A percentile compares a stretch with the other conserved stretches of the same genome.
Evolutionary conservation across 1,284 basidiomycete genomes (phyloP).

Genomic region (Thecaphora frezii): DNA sequence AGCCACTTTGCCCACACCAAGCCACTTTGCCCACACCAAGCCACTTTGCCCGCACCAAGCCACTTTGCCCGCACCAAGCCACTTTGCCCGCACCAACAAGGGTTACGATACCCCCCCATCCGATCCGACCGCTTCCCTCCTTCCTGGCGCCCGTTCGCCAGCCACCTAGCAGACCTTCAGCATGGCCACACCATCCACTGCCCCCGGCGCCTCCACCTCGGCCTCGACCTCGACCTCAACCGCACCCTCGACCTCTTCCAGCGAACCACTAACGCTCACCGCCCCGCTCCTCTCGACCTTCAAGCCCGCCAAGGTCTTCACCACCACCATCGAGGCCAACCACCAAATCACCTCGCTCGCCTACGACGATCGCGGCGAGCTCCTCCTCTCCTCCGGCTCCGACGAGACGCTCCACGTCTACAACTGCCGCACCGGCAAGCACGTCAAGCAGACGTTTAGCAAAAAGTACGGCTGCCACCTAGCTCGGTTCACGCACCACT

Average conservation of each 20-base stretch:
- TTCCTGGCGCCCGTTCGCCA: no score
- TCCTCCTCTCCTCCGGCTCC: constrained; percentile 82
- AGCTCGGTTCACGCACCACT: constrained; percentile 89
- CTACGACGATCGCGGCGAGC: constrained; percentile 88
- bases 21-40: no score
- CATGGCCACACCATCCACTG: no score
- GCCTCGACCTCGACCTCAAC: constrained; percentile 3
- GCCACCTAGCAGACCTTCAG: no score
- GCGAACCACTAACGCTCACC: constrained; percentile 21
- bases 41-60: no score
- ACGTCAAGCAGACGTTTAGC: constrained; percentile 77
- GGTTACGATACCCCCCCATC: no score
- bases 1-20: no score
- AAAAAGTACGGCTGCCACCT: constrained; percentile 96
- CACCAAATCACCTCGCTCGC: constrained; percentile 72
- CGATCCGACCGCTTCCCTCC: no score
- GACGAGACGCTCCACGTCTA: constrained; percentile 91
- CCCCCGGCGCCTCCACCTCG: constrained; percentile 6
- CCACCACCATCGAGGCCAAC: constrained; percentile 59
- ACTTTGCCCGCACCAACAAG: no score
- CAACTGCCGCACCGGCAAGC: constrained; percentile 82
- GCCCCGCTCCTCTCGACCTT: constrained; percentile 59
- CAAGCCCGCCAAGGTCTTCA: constrained; percentile 85
- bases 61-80: no score
- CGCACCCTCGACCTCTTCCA: constrained; percentile 7